Base-by-base conservation (phyloP, 2,329 filamentous ascomycete genomes). In the Cladophialophora carrionii region DNA sequence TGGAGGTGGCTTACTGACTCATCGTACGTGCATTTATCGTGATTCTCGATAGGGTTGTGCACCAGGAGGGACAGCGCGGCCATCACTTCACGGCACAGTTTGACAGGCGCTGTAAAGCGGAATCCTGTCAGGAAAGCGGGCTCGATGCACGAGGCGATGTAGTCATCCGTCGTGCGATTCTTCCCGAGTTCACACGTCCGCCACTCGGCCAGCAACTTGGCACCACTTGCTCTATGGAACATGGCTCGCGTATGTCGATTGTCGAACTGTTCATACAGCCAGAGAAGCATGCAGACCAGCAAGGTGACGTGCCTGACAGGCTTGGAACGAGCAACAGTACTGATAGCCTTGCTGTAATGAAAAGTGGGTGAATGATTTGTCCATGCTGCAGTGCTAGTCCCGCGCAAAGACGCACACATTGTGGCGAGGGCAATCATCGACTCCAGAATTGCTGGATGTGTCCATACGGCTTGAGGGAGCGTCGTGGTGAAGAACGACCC, bases 241-340 rank as follows among this genome's bases (percentile, higher is more conserved):
- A 24, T 20, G n/a, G 46, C 46, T 49, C 46, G 20, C n/a, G 46
- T 10, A 8, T 49, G 46, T 26, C 22, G 46, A 49, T 49, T 49
- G 46, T 24, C 46, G 7, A 49, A 49, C 46, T 49, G 46, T n/a
- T 49, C 46, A 8, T 49, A 49, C 0, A 49, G 46, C 46, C 46
- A 49, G 1, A 49, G 46, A 49, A 49, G 46, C 46, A 49, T 49
- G 46, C 46, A 49, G 20, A 49, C 46, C 46, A 49, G n/a, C 46
- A 49, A 49, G 22, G 46, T 49, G 22, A 24, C 46, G 12, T 22
- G n/a, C 12, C 46, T 49, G 46, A n/a, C 22, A 26, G 46, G 20
- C 22, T 49, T 49, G 46, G 46, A 49, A 26, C 2, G 46, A 20
- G 22, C 46, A 5, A 49, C 2, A 49, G 46, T 12, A 9, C 20